Evolutionary conservation across 2,329 filamentous ascomycete genomes (phyloP).

Genomic region (Talaromyces verruculosus): DNA sequence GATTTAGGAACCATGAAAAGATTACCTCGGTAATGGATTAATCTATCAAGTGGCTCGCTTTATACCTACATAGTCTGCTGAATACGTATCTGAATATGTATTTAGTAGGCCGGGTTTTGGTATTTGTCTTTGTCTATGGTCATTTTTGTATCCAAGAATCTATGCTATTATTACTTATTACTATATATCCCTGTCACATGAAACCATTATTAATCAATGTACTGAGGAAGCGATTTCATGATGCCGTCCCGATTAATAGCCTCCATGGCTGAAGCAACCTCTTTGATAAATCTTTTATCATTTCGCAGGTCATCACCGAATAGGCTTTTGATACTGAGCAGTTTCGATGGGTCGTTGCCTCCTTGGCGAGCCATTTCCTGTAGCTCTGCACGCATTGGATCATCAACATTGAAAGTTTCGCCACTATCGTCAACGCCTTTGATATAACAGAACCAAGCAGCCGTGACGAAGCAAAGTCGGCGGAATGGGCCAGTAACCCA

Average conservation of each 20-base stretch:
- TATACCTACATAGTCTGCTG: background rate
- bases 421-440: slow-evolving; percentile 53
- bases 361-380: slow-evolving; percentile 49
- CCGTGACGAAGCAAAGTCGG: slow-evolving; percentile 52
- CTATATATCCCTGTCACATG: background rate
- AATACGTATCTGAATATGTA: background rate
- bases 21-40: too few species aligned
- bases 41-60: background rate
- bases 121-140: background rate
- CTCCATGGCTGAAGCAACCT: slow-evolving; percentile 51
- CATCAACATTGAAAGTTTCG: slow-evolving; percentile 43
- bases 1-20: too few species aligned
- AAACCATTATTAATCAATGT: slow-evolving; percentile 37
- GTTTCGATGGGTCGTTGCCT: slow-evolving; percentile 42
- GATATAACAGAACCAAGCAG: slow-evolving; percentile 54
- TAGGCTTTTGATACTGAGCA: slow-evolving; percentile 51
- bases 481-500: slow-evolving; percentile 48
- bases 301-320: slow-evolving; percentile 55
- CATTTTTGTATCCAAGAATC: background rate
- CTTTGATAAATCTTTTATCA: slow-evolving; percentile 51
- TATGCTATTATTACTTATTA: background rate
- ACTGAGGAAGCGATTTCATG: slow-evolving; percentile 53
- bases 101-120: background rate
- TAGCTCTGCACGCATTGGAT: slow-evolving; percentile 52
- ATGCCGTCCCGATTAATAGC: slow-evolving; percentile 51